phyloP scores from a whole-genome alignment of 371 early-diverging fungal genomes.

The Mortierella sp. region DNA sequence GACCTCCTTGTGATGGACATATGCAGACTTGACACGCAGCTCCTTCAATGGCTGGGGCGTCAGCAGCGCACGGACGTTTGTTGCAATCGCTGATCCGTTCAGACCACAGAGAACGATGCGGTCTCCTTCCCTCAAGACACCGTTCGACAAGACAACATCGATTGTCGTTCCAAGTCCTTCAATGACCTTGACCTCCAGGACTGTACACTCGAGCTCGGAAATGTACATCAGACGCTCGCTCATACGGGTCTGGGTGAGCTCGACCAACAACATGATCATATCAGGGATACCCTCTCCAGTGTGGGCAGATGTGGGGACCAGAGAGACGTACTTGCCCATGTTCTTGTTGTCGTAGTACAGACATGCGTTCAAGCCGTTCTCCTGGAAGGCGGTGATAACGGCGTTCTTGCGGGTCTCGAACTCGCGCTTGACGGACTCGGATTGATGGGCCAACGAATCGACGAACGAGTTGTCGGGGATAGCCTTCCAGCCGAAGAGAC shows the following conservation, averaged over 20 bases:
- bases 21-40: conserved; percentile 97
- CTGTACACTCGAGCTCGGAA: conserved; percentile 98
- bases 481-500: conserved; percentile 97
- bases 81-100: conserved; percentile 95
- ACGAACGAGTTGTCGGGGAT: conserved; percentile 87
- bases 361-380: conserved; percentile 94
- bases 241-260: conserved; percentile 97
- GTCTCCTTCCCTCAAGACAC: conserved; percentile 98
- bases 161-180: conserved; percentile 99
- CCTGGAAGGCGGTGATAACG: conserved; percentile 94
- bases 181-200: conserved; percentile 99
- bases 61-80: conserved; percentile 94
- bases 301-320: conserved; percentile 99
- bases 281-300: conserved; percentile 99
- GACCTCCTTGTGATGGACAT: conserved; percentile 97
- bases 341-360: conserved; percentile 98
- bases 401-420: conserved; percentile 90
- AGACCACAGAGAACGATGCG: conserved; percentile 97
- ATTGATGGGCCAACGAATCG: conserved; percentile 87
- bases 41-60: conserved; percentile 99
- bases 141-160: conserved; percentile 99
- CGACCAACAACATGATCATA: conserved; percentile 93
- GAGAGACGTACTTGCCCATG: conserved; percentile 95
- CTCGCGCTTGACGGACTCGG: conserved; percentile 83
- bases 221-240: conserved; percentile 96